These are phyloP conservation scores for Anthoceros angustus DNA, from an alignment of 225 moss, liverwort and hornwort species.

Conservation along the genomic window DNA sequence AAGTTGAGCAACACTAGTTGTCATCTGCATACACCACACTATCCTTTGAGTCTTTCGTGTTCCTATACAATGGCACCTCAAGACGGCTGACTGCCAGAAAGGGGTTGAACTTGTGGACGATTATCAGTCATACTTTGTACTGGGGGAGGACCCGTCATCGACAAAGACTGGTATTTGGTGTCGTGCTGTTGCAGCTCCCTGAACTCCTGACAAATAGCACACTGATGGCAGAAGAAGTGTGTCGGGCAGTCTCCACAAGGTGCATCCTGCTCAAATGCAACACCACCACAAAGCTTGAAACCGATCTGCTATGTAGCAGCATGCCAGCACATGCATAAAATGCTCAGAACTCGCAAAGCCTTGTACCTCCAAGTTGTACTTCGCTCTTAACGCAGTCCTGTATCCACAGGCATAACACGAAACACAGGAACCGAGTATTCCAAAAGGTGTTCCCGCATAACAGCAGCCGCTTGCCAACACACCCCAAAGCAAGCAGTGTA, in stretches of 20 bases:
- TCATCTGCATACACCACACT: no score
- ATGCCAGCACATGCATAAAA: background rate
- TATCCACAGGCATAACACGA: constrained; percentile 41
- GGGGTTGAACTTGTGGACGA: no score
- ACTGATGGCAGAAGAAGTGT: constrained; percentile 36
- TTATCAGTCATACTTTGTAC: constrained; percentile 19
- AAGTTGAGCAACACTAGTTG: no score
- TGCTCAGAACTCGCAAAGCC: background rate
- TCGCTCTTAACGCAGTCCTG: constrained; percentile 26
- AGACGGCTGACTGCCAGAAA: no score
- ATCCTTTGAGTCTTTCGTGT: no score
- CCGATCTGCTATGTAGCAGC: background rate
- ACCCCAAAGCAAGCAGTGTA: constrained; percentile 37
- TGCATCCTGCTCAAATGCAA: constrained; percentile 27
- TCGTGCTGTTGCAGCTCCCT: constrained; percentile 27
- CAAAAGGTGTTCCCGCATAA: constrained; percentile 13
- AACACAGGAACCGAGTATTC: constrained; percentile 34
- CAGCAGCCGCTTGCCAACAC: constrained; percentile 23
- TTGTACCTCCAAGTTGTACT: constrained; percentile 32
- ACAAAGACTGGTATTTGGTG: constrained; percentile 9
- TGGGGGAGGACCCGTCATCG: constrained; percentile 22
- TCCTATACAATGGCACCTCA: no score
- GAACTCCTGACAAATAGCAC: constrained; percentile 44
- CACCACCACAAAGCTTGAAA: constrained; percentile 5
- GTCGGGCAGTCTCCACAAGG: constrained; percentile 44